Evolutionary conservation across 2,329 filamentous ascomycete species (phyloP).

Genomic region (Xylariaceae sp.): DNA sequence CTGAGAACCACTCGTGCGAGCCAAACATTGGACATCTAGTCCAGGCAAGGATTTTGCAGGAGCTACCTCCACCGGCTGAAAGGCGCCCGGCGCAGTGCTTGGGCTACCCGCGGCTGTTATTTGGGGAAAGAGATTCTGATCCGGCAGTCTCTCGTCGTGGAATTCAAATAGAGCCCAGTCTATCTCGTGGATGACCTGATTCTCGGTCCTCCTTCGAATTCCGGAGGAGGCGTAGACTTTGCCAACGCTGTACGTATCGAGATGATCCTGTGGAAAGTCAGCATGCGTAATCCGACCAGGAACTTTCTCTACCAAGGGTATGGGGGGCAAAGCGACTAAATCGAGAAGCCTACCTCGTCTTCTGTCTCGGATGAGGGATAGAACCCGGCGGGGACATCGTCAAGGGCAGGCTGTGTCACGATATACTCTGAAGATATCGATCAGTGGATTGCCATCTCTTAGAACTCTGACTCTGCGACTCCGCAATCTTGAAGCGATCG

Average conservation of each 20-base stretch:
- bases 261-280: constrained; percentile 60
- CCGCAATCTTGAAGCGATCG: constrained; percentile 6
- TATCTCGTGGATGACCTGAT: constrained; percentile 79
- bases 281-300: constrained; percentile 25
- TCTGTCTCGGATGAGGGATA: constrained; percentile 68
- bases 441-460: constrained; percentile 16
- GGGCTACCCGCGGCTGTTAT: constrained; percentile 30
- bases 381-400: constrained; percentile 79
- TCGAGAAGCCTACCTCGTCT: constrained; percentile 47
- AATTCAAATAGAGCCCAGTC: constrained; percentile 94
- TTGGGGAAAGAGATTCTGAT: constrained; percentile 63
- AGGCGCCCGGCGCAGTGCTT: constrained; percentile 27
- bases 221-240: constrained; percentile 87
- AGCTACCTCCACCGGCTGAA: constrained; percentile 56
- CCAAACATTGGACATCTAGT: constrained; percentile 79
- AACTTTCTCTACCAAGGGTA: background rate
- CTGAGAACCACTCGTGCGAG: constrained; percentile 75
- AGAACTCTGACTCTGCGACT: constrained; percentile 8
- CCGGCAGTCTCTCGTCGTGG: constrained; percentile 63
- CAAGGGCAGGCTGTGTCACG: constrained; percentile 86
- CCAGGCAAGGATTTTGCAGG: constrained; percentile 62
- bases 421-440: constrained; percentile 50
- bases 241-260: constrained; percentile 75
- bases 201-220: constrained; percentile 68
- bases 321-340: background rate